A percentile compares a stretch with the other conserved stretches of the same genome.
These are phyloP conservation scores for Gentiana dahurica DNA, from an alignment of 257 asterid genomes.

Conservation along the genomic window DNA sequence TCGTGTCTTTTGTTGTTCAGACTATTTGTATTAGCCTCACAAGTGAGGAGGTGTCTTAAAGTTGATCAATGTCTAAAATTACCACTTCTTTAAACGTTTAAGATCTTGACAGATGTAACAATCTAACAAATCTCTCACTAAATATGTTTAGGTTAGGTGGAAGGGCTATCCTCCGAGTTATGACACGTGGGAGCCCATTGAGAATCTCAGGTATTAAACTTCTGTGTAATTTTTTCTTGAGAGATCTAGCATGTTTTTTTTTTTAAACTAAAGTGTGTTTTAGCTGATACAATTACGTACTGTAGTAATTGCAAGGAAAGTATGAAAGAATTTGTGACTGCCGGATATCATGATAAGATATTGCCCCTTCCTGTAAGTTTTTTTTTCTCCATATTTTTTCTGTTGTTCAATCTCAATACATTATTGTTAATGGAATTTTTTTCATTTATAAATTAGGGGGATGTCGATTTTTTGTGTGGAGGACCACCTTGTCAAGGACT, in stretches of 20 bases:
- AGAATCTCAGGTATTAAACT: conserved; percentile 42
- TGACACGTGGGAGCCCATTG: conserved; percentile 86
- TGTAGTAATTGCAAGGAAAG: conserved; percentile 50
- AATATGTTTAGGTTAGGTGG: conserved; percentile 46
- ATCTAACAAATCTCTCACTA: too few relatives aligned
- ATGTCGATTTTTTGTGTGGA: conserved; percentile 75
- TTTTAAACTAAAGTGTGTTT: too few relatives aligned
- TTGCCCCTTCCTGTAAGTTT: conserved; percentile 78
- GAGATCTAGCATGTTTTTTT: too few relatives aligned
- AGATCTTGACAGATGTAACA: too few relatives aligned
- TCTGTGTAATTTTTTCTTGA: too few relatives aligned
- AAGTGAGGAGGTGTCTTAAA: too few relatives aligned
- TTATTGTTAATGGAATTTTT: background rate
- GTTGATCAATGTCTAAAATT: too few relatives aligned
- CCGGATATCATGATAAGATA: conserved; percentile 32
- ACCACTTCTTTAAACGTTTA: too few relatives aligned
- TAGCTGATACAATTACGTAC: conserved; percentile 3
- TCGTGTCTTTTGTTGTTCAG: too few relatives aligned
- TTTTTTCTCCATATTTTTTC: background rate
- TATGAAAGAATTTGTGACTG: conserved; percentile 47
- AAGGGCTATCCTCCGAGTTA: conserved; percentile 57
- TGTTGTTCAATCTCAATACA: background rate
- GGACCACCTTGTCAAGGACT: conserved; percentile 98
- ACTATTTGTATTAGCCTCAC: too few relatives aligned
- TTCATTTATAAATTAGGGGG: conserved; percentile 33